These are phyloP conservation scores for Raphanus hybrid DNA, from an alignment of 441 rosid genomes.

Conservation along the genomic window DNA sequence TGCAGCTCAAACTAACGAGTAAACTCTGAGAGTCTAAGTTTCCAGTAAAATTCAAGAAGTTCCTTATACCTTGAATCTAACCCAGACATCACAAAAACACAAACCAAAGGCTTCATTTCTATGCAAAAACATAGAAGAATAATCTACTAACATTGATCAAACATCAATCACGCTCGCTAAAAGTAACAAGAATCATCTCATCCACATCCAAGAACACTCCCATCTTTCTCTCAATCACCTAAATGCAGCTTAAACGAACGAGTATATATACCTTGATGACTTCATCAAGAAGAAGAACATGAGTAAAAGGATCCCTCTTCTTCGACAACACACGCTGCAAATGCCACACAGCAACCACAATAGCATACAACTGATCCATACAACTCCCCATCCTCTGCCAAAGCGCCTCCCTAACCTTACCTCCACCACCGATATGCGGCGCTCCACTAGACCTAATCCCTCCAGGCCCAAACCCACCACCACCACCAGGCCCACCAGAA, in stretches of 20 bases:
- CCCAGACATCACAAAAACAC: constrained; percentile 18
- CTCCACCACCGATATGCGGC: constrained; percentile 94
- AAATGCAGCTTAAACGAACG: constrained; percentile 4
- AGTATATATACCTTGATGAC: constrained; percentile 72
- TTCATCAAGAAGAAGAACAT: constrained; percentile 90
- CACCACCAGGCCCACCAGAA: constrained; percentile 50
- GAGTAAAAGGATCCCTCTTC: constrained; percentile 96
- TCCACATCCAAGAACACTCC: constrained; percentile 14
- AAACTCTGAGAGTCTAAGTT: not conserved
- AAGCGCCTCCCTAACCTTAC: constrained; percentile 83
- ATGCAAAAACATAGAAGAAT: constrained; percentile 13
- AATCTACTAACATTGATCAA: not conserved
- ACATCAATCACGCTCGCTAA: constrained; percentile 4
- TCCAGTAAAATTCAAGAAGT: not conserved
- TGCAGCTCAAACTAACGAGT: constrained; percentile 4
- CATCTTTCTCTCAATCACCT: constrained; percentile 2
- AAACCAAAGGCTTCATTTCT: not conserved
- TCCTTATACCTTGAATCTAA: not conserved
- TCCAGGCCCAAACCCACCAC: constrained; percentile 83
- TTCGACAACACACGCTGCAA: constrained; percentile 96
- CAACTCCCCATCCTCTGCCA: constrained; percentile 93
- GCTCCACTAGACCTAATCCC: constrained; percentile 91
- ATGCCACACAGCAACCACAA: constrained; percentile 91
- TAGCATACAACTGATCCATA: constrained; percentile 85
- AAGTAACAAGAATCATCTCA: not conserved